Conservation (phyloP, 305 asterid genomes). For the Ajuga reptans region DNA sequence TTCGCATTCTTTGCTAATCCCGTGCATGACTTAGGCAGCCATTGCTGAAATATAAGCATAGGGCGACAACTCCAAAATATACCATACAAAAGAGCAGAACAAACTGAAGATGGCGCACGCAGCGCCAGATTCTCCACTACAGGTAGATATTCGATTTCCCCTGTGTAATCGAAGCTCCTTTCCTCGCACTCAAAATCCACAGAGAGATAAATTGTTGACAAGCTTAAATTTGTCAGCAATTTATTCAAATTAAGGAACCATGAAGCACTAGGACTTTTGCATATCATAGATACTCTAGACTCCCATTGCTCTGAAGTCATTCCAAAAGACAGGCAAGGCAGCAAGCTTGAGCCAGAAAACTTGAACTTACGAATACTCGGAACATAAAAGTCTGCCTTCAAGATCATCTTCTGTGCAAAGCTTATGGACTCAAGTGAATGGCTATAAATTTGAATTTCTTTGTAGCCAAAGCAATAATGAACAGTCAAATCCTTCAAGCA, state of each 20-base stretch:
- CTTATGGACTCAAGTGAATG: conserved; percentile 4
- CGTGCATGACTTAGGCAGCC: too few species aligned
- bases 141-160: background rate
- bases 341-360: background rate
- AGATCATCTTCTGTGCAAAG: background rate
- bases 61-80: conserved; percentile 2
- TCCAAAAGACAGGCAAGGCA: background rate
- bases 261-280: background rate
- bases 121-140: conserved; percentile 9
- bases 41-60: background rate
- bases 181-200: background rate
- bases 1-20: background rate
- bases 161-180: background rate
- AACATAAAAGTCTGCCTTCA: conserved; percentile 12
- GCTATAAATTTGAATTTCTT: background rate
- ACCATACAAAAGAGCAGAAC: background rate
- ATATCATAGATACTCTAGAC: background rate
- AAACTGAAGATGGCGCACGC: too few species aligned
- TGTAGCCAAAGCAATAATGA: background rate
- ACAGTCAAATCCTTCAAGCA: conserved; percentile 17
- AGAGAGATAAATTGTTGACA: background rate
- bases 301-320: background rate
- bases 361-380: background rate
- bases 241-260: conserved; percentile 1
- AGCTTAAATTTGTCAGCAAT: background rate